A percentile compares a stretch with the other conserved stretches of the same genome.
Evolutionary conservation across 2,329 filamentous ascomycete genomes (phyloP).

Genomic region (Westerdykella aurantiaca): DNA sequence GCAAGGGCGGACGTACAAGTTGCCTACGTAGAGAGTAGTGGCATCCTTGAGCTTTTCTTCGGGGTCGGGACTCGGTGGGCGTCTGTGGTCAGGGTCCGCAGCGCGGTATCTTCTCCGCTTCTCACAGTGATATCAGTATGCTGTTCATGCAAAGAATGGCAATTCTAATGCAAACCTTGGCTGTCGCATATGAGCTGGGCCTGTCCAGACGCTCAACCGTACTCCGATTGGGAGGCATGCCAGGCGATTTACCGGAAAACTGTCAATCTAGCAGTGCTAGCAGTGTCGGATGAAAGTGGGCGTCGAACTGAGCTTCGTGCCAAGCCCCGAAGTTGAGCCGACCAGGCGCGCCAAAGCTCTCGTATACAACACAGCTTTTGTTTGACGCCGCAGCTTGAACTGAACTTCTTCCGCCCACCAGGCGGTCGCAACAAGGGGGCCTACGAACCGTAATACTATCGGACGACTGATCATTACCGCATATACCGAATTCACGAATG

Average conservation of each 20-base stretch:
- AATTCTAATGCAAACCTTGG: conserved; percentile 55
- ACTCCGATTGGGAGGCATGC: conserved; percentile 31
- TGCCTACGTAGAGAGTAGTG: conserved; percentile 95
- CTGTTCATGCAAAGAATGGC: conserved; percentile 4
- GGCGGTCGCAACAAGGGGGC: too few relatives aligned
- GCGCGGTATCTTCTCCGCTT: conserved; percentile 65
- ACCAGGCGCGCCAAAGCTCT: conserved; percentile 3
- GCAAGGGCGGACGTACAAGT: conserved; percentile 55
- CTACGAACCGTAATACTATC: too few relatives aligned
- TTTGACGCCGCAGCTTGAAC: background rate
- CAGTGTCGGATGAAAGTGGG: too few relatives aligned
- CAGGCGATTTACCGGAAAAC: background rate
- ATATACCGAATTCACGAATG: too few relatives aligned
- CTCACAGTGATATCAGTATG: conserved; percentile 38
- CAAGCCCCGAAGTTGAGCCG: conserved; percentile 7
- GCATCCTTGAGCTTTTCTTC: conserved; percentile 80
- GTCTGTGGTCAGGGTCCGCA: conserved; percentile 55
- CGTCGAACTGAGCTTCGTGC: background rate
- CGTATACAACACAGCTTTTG: background rate
- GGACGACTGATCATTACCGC: too few relatives aligned
- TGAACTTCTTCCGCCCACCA: background rate
- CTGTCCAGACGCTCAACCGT: conserved; percentile 91
- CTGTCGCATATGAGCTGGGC: conserved; percentile 88
- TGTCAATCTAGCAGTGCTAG: background rate
- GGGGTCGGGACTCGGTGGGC: conserved; percentile 49